These are phyloP conservation scores for Yamadazyma nakazawae DNA, from an alignment of 805 yeast genomes.

Conservation along the genomic window DNA sequence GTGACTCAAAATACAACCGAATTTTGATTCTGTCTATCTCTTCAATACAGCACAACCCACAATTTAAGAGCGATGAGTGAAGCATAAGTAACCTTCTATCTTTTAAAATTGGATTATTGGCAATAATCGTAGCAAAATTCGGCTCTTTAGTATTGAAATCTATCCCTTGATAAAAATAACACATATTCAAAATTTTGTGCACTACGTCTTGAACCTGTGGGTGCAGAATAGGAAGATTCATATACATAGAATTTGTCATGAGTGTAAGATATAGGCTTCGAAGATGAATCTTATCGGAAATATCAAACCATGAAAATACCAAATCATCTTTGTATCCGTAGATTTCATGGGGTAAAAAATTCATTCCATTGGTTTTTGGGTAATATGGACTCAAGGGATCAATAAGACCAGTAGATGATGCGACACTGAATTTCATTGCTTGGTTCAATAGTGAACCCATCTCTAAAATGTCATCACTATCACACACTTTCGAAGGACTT, in stretches of 20 bases:
- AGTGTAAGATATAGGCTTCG: slow-evolving; percentile 31
- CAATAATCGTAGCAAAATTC: slow-evolving; percentile 7
- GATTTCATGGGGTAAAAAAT: slow-evolving; percentile 15
- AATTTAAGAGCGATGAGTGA: slow-evolving; percentile 15
- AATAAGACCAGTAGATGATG: slow-evolving; percentile 13
- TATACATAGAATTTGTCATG: slow-evolving; percentile 16
- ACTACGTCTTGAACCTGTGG: slow-evolving; percentile 16
- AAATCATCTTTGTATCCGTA: slow-evolving; percentile 15
- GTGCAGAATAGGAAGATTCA: slow-evolving; percentile 8
- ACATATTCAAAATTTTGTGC: slow-evolving; percentile 14
- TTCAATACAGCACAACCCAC: slow-evolving; percentile 14
- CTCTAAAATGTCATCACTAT: slow-evolving; percentile 18
- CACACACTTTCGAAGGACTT: slow-evolving; percentile 9
- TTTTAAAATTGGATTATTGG: slow-evolving; percentile 5
- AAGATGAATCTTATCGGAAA: slow-evolving; percentile 42
- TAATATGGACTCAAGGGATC: slow-evolving; percentile 14
- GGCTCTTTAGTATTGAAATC: slow-evolving; percentile 9
- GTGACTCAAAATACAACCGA: slow-evolving; percentile 13
- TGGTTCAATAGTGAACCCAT: slow-evolving; percentile 17
- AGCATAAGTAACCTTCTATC: slow-evolving; percentile 16
- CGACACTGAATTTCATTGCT: slow-evolving; percentile 12
- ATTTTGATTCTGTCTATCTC: slow-evolving; percentile 10
- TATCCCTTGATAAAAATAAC: slow-evolving; percentile 15
- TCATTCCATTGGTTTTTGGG: slow-evolving; percentile 14
- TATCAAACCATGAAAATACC: slow-evolving; percentile 46